These are phyloP conservation scores for Lentinula sp. DNA, from an alignment of 768 basidiomycete species.

Conservation along the genomic window DNA sequence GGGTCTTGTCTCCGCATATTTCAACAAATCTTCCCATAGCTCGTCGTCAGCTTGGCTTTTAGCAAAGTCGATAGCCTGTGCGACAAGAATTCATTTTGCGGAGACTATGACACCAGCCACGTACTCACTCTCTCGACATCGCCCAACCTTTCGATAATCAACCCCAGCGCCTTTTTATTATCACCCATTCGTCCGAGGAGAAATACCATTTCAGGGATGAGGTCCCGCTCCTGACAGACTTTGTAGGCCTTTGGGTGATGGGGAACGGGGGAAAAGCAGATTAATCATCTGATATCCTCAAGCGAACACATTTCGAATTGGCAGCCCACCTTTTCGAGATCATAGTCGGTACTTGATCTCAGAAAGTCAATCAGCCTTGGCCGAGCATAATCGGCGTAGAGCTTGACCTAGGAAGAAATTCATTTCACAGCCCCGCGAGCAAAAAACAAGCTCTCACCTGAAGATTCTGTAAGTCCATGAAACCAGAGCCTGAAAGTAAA, in stretches of 20 bases:
- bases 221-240: constrained; percentile 77
- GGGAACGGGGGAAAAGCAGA: neutral
- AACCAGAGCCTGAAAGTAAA: constrained; percentile 66
- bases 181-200: constrained; percentile 96
- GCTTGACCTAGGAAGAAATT: constrained; percentile 51
- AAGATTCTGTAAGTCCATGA: constrained; percentile 54
- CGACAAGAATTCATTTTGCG: neutral
- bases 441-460: constrained; percentile 40
- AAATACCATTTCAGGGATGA: constrained; percentile 97
- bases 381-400: constrained; percentile 87
- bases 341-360: constrained; percentile 87
- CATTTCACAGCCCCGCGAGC: neutral
- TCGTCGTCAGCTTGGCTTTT: constrained; percentile 97
- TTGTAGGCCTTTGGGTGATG: constrained; percentile 60
- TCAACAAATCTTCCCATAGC: constrained; percentile 94
- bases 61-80: constrained; percentile 93
- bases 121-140: constrained; percentile 78
- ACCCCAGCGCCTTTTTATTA: constrained; percentile 87
- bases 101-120: neutral
- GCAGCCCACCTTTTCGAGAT: constrained; percentile 63
- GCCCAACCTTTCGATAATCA: constrained; percentile 92
- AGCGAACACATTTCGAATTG: neutral
- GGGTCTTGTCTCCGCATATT: constrained; percentile 91
- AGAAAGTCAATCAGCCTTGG: constrained; percentile 83
- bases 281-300: neutral